A percentile compares a stretch with the other conserved stretches of the same genome.
Evolutionary conservation across 352 stramenopile species (phyloP).

Genomic region (Pseudoperonospora humuli): DNA sequence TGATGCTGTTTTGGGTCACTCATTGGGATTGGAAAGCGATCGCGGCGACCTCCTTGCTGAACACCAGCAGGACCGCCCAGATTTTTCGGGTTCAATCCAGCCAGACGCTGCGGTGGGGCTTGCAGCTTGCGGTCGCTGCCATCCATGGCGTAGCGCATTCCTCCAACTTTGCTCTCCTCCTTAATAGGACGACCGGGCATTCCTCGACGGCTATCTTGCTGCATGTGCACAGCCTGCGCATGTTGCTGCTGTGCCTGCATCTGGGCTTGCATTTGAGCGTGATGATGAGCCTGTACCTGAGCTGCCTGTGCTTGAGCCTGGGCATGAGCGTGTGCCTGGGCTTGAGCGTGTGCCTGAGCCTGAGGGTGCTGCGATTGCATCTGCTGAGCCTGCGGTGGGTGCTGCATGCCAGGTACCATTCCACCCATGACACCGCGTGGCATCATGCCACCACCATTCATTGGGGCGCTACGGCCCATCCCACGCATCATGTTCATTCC

Average conservation of each 20-base stretch:
- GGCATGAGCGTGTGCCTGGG: slow-evolving; percentile 48
- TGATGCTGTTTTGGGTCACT: slow-evolving; percentile 66
- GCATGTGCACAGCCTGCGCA: slow-evolving; percentile 49
- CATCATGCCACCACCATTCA: slow-evolving; percentile 62
- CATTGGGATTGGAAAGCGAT: slow-evolving; percentile 71
- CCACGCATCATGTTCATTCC: slow-evolving; percentile 69
- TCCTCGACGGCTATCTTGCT: slow-evolving; percentile 49
- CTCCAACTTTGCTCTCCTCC: slow-evolving; percentile 50
- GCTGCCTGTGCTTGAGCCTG: slow-evolving; percentile 56
- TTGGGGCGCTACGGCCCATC: slow-evolving; percentile 43
- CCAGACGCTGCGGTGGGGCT: slow-evolving; percentile 44
- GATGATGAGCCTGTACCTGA: slow-evolving; percentile 50
- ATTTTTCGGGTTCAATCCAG: slow-evolving; percentile 69
- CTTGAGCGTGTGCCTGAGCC: slow-evolving; percentile 47
- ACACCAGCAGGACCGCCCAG: slow-evolving; percentile 41
- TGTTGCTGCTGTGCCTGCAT: slow-evolving; percentile 67
- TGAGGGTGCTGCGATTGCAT: slow-evolving; percentile 51
- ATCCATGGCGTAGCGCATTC: slow-evolving; percentile 59
- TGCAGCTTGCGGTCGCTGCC: slow-evolving; percentile 54
- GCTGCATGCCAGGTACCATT: slow-evolving; percentile 62
- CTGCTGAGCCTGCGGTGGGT: slow-evolving; percentile 42
- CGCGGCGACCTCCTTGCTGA: slow-evolving; percentile 38
- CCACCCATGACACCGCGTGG: slow-evolving; percentile 54
- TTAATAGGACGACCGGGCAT: slow-evolving; percentile 61
- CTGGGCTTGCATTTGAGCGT: slow-evolving; percentile 46